Base-by-base conservation (phyloP, 345 rosid genomes). In the Psidium guajava region DNA sequence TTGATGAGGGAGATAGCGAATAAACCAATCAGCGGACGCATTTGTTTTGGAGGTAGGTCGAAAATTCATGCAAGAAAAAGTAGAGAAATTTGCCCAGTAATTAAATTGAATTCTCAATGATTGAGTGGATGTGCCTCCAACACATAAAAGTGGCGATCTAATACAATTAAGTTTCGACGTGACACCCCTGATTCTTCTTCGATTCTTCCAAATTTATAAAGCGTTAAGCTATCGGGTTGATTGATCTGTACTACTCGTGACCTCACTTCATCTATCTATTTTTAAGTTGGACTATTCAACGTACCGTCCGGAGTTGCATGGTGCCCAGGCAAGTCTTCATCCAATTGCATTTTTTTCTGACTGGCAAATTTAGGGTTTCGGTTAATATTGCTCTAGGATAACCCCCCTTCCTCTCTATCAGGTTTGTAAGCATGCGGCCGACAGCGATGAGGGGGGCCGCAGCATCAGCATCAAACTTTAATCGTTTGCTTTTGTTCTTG, bases 291-390 rank as follows among this genome's bases (percentile, higher is more conserved):
- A 32, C 24, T 18, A 16, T 64, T 4, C 3, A 15, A 7, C 11
- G 1, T 32, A 0, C 1, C 0, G 5, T 64, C 8, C 1, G 0
- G 11, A 64, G 6, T 32, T 16, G 24, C 75, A 32, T 16, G 1
- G 20, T 8, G 57, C 25, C 10, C 0, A 7, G 44, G 7, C 28
- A 57, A 11, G 11, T 25, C 64, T 3, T 25, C 7, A 0, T 8
- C 24, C n/a, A n/a, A n/a, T n/a, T n/a, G n/a, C n/a, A n/a, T n/a
- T n/a, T n/a, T n/a, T n/a, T n/a, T n/a, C n/a, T n/a, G n/a, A n/a
- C n/a, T n/a, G n/a, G n/a, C n/a, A n/a, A n/a, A n/a, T n/a, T n/a
- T n/a, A n/a, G n/a, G n/a, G n/a, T n/a, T n/a, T 64, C 40, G 40
- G 40, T 36, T 36, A 36, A 36, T 36, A 36, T 36, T 36, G 4